Conservation (phyloP, 495 filamentous ascomycete genomes). For the Penicillium desertorum region DNA sequence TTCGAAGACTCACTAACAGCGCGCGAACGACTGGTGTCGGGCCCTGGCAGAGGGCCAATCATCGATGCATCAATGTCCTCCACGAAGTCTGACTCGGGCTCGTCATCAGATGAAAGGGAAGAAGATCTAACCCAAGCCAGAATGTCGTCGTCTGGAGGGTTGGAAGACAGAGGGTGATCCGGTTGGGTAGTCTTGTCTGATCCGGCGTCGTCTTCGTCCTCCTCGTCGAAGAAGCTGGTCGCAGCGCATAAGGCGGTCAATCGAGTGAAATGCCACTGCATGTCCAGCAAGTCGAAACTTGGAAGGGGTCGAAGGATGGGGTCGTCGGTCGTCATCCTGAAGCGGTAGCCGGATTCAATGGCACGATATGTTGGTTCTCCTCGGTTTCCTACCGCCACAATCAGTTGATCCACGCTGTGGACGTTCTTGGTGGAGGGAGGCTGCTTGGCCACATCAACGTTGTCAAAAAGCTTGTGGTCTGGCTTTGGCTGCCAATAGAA, state of each 20-base stretch:
- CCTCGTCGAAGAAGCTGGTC: constrained; percentile 18
- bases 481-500: constrained; percentile 19
- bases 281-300: constrained; percentile 17
- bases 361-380: neutral
- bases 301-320: constrained; percentile 14
- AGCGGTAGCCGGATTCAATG: constrained; percentile 16
- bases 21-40: neutral
- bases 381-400: neutral
- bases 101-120: neutral
- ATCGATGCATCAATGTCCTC: neutral
- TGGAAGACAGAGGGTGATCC: neutral
- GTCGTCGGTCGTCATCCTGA: constrained; percentile 13
- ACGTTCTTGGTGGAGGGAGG: constrained; percentile 4
- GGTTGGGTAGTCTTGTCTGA: neutral
- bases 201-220: constrained; percentile 15
- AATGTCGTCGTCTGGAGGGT: neutral
- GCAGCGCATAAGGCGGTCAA: constrained; percentile 15
- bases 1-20: neutral
- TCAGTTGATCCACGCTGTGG: constrained; percentile 3
- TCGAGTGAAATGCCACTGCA: constrained; percentile 18
- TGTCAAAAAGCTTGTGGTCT: constrained; percentile 1
- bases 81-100: neutral
- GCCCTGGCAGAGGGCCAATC: neutral
- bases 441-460: constrained; percentile 8
- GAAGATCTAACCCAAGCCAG: neutral